phyloP scores from a whole-genome alignment of 331 rosid genomes.

The Ulmus americana region DNA sequence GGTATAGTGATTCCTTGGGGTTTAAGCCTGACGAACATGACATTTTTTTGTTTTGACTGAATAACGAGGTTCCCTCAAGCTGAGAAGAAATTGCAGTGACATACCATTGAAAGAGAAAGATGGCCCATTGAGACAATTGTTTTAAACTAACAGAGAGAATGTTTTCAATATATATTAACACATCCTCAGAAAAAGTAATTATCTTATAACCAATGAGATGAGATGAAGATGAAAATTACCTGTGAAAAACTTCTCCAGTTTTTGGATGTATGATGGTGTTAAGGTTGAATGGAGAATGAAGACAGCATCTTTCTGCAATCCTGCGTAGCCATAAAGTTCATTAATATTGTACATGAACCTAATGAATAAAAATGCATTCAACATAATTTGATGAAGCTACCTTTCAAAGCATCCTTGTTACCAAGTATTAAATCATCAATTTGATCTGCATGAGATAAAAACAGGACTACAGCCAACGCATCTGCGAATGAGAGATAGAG shows the following conservation, averaged over 20 bases:
- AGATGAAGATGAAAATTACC: slow-evolving; percentile 37
- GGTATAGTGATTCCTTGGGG: background rate
- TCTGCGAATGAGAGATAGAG: slow-evolving; percentile 41
- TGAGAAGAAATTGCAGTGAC: background rate
- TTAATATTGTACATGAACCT: slow-evolving; percentile 20
- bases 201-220: slow-evolving; percentile 24
- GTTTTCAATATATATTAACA: background rate
- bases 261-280: slow-evolving; percentile 39
- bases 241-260: slow-evolving; percentile 46
- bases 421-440: slow-evolving; percentile 44
- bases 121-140: background rate
- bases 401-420: slow-evolving; percentile 42
- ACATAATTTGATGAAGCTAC: slow-evolving; percentile 30
- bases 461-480: slow-evolving; percentile 58
- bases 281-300: slow-evolving; percentile 52
- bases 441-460: slow-evolving; percentile 43
- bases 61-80: background rate
- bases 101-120: background rate
- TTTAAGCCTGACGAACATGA: background rate
- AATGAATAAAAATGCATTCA: background rate
- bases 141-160: background rate
- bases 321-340: slow-evolving; percentile 41
- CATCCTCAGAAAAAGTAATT: slow-evolving; percentile 23
- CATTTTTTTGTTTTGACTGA: background rate
- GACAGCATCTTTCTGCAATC: slow-evolving; percentile 52